phyloP scores from a whole-genome alignment of 176 grass and related monocot species.

The Typha latifolia region DNA sequence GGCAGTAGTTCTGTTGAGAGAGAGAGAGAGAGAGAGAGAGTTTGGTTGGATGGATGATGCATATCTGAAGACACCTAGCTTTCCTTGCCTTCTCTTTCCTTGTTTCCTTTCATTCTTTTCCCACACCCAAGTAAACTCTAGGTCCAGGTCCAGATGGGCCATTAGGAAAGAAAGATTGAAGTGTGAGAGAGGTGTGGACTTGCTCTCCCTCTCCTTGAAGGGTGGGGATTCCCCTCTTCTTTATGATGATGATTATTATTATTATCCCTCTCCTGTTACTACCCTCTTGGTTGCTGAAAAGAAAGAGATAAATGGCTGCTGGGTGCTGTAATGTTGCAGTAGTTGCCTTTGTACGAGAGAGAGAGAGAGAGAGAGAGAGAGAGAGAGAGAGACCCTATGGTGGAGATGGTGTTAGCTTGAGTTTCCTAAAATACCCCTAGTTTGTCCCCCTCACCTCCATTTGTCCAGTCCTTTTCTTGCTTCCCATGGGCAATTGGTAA shows the following conservation, averaged over 20 bases:
- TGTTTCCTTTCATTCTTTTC: slow-evolving; percentile 24
- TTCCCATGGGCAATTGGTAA: no score
- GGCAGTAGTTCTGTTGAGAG: slow-evolving; percentile 34
- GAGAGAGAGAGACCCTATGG: not conserved
- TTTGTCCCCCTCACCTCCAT: no score
- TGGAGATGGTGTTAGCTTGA: slow-evolving; percentile 11
- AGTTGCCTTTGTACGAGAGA: not conserved
- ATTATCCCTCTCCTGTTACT: not conserved
- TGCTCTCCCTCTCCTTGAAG: slow-evolving; percentile 29
- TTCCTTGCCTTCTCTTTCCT: slow-evolving; percentile 16
- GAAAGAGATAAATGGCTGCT: slow-evolving; percentile 11
- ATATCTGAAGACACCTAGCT: slow-evolving; percentile 25
- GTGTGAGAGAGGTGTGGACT: slow-evolving; percentile 15
- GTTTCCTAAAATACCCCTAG: slow-evolving; percentile 14
- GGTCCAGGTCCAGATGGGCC: slow-evolving; percentile 25
- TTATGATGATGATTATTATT: not conserved
- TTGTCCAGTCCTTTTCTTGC: no score
- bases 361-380: no score
- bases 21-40: slow-evolving; percentile 18
- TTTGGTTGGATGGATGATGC: slow-evolving; percentile 31
- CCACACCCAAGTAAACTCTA: slow-evolving; percentile 3
- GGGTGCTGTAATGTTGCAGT: slow-evolving; percentile 18
- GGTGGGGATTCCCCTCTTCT: slow-evolving; percentile 34
- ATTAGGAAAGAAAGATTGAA: slow-evolving; percentile 2
- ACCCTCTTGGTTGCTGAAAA: not conserved